Evolutionary conservation across 108 stramenopile genomes (phyloP).

Genomic region (Cylindrotheca closterium): DNA sequence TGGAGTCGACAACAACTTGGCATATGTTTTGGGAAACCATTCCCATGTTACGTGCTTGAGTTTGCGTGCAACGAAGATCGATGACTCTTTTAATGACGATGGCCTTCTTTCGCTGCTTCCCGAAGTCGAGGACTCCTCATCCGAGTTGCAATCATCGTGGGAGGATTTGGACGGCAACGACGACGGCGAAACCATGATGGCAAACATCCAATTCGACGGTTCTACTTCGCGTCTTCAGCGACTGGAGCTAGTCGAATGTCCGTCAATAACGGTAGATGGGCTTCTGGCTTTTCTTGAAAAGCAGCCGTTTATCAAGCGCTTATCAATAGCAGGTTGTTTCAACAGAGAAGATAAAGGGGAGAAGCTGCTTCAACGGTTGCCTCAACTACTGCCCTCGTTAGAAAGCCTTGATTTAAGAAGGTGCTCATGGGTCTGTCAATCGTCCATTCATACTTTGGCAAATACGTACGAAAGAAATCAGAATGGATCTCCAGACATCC

Average conservation of each 20-base stretch:
- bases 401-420: constrained; percentile 24
- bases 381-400: constrained; percentile 14
- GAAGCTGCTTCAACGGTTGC: constrained; percentile 1
- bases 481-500: background rate
- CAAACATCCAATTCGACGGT: constrained; percentile 10
- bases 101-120: constrained; percentile 9
- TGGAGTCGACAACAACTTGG: constrained; percentile 19
- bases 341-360: constrained; percentile 2
- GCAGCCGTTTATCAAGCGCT: constrained; percentile 20
- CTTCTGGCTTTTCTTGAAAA: constrained; percentile 14
- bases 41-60: constrained; percentile 21
- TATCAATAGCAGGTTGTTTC: constrained; percentile 32
- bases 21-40: constrained; percentile 21
- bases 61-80: background rate
- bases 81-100: constrained; percentile 4
- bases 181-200: constrained; percentile 1
- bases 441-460: background rate
- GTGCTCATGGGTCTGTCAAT: constrained; percentile 13
- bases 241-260: constrained; percentile 30
- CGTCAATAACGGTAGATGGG: background rate
- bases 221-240: constrained; percentile 10
- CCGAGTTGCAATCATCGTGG: background rate
- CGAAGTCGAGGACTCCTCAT: background rate
- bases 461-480: background rate
- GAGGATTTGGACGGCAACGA: constrained; percentile 11